Evolutionary conservation across 208 protist species (phyloP).

Genomic region (Leishmania tarentolae): DNA sequence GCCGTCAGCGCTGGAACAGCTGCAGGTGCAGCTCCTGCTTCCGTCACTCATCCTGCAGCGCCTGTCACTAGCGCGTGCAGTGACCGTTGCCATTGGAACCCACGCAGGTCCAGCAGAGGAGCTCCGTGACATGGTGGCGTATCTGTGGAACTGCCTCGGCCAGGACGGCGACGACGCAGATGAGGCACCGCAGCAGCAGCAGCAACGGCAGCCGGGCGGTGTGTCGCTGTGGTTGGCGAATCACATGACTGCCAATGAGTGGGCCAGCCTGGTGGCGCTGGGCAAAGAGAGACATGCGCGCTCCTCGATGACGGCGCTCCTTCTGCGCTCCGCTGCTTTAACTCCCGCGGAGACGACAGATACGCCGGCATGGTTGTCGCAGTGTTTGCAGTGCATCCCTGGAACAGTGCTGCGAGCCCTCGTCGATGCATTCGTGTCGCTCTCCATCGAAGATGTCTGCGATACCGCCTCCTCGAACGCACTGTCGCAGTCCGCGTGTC

Average conservation of each 20-base stretch:
- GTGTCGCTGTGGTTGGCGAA: conserved; percentile 38
- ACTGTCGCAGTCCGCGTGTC: background rate
- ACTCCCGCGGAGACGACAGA: background rate
- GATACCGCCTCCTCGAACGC: background rate
- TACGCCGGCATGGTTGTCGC: conserved; percentile 41
- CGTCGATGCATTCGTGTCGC: conserved; percentile 53
- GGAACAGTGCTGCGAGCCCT: conserved; percentile 66
- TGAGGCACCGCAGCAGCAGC: background rate
- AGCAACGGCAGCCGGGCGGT: background rate
- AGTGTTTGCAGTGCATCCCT: conserved; percentile 44
- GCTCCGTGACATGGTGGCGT: conserved; percentile 39
- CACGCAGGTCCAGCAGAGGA: conserved; percentile 32
- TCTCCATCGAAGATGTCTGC: conserved; percentile 32
- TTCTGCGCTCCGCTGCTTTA: conserved; percentile 31
- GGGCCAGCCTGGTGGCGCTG: conserved; percentile 57
- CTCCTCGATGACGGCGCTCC: conserved; percentile 49
- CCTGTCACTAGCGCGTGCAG: conserved; percentile 52
- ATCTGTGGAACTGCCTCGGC: conserved; percentile 42
- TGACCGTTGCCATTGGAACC: conserved; percentile 44
- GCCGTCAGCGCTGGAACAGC: background rate
- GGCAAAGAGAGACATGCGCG: conserved; percentile 53
- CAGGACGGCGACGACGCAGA: background rate
- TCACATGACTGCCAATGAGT: conserved; percentile 55
- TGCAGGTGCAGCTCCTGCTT: conserved; percentile 16
- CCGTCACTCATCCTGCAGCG: conserved; percentile 34